phyloP scores from a whole-genome alignment of 805 yeast genomes.

The Barnettozyma populi region DNA sequence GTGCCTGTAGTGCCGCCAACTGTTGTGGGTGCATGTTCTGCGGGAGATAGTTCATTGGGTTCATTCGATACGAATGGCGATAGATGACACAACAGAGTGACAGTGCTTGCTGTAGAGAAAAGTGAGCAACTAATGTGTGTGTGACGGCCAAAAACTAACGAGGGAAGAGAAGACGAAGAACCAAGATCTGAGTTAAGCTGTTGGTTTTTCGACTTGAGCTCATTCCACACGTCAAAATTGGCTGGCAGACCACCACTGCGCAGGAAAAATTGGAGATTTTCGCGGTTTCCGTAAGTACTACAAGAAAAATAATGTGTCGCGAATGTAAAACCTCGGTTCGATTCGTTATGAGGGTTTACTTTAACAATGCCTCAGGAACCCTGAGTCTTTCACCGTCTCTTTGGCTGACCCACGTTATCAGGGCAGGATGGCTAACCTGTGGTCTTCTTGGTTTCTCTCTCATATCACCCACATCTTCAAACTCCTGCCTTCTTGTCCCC shows the following conservation, averaged over 20 bases:
- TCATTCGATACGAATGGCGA: not conserved
- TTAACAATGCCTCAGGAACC: conserved; percentile 18
- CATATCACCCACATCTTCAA: conserved; percentile 19
- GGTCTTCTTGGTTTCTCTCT: conserved; percentile 23
- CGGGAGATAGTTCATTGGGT: conserved; percentile 9
- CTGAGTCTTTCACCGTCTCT: conserved; percentile 11
- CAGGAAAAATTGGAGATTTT: too few relatives aligned
- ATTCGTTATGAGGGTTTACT: not conserved
- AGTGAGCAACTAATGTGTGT: not conserved
- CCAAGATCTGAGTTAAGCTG: not conserved
- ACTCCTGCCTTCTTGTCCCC: conserved; percentile 16
- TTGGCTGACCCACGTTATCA: conserved; percentile 21
- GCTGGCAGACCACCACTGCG: not conserved
- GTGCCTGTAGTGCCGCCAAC: conserved; percentile 15
- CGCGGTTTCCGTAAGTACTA: too few relatives aligned
- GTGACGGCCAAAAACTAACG: not conserved
- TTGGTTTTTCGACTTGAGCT: not conserved
- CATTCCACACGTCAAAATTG: not conserved
- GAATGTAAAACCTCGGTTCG: not conserved
- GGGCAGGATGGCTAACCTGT: conserved; percentile 18
- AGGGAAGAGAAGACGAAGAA: not conserved
- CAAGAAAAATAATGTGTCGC: too few relatives aligned
- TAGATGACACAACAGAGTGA: not conserved
- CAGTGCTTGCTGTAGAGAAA: not conserved
- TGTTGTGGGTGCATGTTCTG: conserved; percentile 13